Evolutionary conservation across 768 basidiomycete genomes (phyloP).

Genomic region (Pulveroboletus sp.): DNA sequence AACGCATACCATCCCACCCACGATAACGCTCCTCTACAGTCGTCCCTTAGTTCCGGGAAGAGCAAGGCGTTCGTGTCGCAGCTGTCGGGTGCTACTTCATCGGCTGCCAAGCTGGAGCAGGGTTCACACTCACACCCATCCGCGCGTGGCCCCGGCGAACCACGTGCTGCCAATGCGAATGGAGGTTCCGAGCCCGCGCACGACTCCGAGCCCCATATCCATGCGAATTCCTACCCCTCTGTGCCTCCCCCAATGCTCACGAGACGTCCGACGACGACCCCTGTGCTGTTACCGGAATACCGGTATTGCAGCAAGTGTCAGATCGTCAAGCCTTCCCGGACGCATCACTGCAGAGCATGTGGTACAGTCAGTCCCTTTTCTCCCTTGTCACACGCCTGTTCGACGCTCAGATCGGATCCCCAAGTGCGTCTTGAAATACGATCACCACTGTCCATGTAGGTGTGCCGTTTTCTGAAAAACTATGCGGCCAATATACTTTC

Average conservation of each 20-base stretch:
- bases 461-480: constrained; percentile 7
- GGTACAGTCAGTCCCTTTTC: constrained; percentile 57
- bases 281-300: constrained; percentile 56
- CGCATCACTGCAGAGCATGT: constrained; percentile 80
- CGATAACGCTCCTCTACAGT: constrained; percentile 12
- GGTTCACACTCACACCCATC: constrained; percentile 19
- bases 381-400: background rate
- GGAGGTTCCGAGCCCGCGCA: constrained; percentile 9
- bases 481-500: background rate
- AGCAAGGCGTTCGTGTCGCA: constrained; percentile 12
- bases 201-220: constrained; percentile 3
- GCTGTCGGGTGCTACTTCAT: constrained; percentile 9
- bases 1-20: constrained; percentile 12
- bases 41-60: constrained; percentile 24
- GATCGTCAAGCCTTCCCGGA: constrained; percentile 66
- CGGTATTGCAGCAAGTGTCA: constrained; percentile 63
- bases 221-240: too few relatives aligned
- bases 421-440: constrained; percentile 78
- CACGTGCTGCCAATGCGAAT: constrained; percentile 12
- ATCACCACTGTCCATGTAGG: constrained; percentile 89
- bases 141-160: constrained; percentile 15
- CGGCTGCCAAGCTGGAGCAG: constrained; percentile 9
- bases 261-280: constrained; percentile 37
- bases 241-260: constrained; percentile 18
- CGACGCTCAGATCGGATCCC: background rate